Evolutionary conservation across 208 protist genomes (phyloP), one percentile per base, ranked within the genome.

Genomic region (Leishmania arabica): DNA sequence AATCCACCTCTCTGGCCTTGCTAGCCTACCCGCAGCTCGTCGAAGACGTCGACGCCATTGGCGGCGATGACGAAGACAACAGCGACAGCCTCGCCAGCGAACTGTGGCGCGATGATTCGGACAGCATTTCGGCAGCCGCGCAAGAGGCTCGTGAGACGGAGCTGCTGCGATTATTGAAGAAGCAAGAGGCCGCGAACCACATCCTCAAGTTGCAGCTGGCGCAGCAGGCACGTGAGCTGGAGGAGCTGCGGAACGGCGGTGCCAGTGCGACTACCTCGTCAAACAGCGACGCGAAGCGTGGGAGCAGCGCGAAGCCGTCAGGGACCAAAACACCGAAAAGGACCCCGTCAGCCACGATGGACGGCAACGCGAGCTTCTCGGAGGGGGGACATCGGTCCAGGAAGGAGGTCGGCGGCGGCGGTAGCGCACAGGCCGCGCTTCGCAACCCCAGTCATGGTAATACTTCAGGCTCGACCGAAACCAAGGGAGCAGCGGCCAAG

Each of bases 21-120:
- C 86, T 97, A 3, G 74, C 88, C 34, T 95, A 96, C 82, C 91
- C 94, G 27, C 77, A 82, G 45, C 53, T 92, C 11, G 78, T 92
- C 0, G 92, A 88, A 56, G 94, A 97, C 62, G 79, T 70, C 15
- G 92, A 93, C 56, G 84, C 76, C 24, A 65, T 56, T 17, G 84
- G 79, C 15, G 91, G 31, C 31, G 69, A 93, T 8, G 85, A 88
- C 21, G 84, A 91, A 40, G 89, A 89, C 17, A 87, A 91, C 24
- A 80, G 65, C 31, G 88, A 91, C 70, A 85, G 85, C 37, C 49
- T 78, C 19, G 78, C 49, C 24, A 80, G 85, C 58, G 78, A 84
- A 49, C 73, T 76, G 17, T 89, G 89, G 7, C 21, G 17, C 15
- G 84, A 78, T 34, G 86, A 89, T n/a, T 83, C 75, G 4, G 86